Base-by-base conservation (phyloP, 1,284 basidiomycete genomes). In the Microbotryomycetes sp. region DNA sequence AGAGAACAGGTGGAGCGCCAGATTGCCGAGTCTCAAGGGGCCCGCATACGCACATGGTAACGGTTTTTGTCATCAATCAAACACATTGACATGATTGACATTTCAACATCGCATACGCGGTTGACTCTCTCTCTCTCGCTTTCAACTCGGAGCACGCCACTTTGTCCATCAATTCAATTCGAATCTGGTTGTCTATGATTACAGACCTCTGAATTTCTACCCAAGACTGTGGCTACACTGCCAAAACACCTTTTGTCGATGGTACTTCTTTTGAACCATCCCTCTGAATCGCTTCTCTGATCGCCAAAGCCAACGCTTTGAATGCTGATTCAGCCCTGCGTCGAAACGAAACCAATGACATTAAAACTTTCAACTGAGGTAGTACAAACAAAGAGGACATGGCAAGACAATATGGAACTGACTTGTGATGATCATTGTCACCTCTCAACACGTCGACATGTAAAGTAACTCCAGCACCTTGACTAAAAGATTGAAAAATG, bases 401-500 rank as follows among this genome's bases (percentile, higher is more conserved):
- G 30, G 23, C 15, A 30, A 15, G 16, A 53, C n/a, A n/a, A 36
- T 26, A 25, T 46, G 25, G 5, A 29, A 56, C 85, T 66, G 73
- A 92, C 92, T 89, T 85, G 78, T 98, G 96, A 76, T 99, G 96
- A 75, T 99, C 96, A 78, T 99, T 99, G 71, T 90, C 86, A 54
- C 96, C 96, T 32, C 92, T 82, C 58, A 99, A 80, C 47, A 89
- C 89, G 75, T 98, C 96, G 54, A 98, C 84, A 74, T 99, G 96
- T 50, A 96, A 79, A 1, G 92, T 94, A 19, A 85, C 84, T n/a
- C 89, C 89, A 0, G 92, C 87, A 4, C 89, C 88, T 69, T 90
- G 90, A 23, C 92, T 87, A 73, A 96, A 96, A 28, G 89, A 92
- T 78, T 92, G 87, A 78, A 94, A 92, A 55, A 94, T 83, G 74